Conservation (phyloP, 2,329 filamentous ascomycete genomes). For the Aspergillus fumigatus region DNA sequence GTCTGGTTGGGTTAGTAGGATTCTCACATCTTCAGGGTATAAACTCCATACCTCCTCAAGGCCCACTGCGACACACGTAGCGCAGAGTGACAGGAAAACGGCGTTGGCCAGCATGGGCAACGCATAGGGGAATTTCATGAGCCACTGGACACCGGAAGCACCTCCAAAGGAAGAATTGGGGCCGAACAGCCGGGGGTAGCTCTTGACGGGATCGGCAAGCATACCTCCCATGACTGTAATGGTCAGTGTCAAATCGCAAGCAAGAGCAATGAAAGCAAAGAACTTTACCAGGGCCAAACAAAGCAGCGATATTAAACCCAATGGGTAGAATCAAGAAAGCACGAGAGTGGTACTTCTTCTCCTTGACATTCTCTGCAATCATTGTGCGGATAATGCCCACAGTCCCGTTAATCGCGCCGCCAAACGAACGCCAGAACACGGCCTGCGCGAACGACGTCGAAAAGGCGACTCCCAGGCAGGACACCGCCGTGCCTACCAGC, state of each 20-base stretch:
- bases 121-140: conserved; percentile 61
- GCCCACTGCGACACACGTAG: conserved; percentile 54
- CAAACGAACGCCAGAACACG: conserved; percentile 62
- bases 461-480: conserved; percentile 65
- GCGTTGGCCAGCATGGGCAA: conserved; percentile 64
- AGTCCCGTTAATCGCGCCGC: conserved; percentile 67
- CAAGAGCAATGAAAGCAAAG: conserved; percentile 28
- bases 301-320: conserved; percentile 62
- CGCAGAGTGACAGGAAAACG: conserved; percentile 52
- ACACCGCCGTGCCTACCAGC: conserved; percentile 62
- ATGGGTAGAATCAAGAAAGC: conserved; percentile 59
- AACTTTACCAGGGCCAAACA: conserved; percentile 44
- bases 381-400: conserved; percentile 69
- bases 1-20: conserved; percentile 35
- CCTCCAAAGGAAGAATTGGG: conserved; percentile 54
- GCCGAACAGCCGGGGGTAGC: conserved; percentile 60
- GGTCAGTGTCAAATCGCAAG: conserved; percentile 2
- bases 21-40: neutral
- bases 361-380: conserved; percentile 66
- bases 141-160: conserved; percentile 55
- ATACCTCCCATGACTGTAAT: conserved; percentile 58
- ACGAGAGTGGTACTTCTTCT: conserved; percentile 58
- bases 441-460: conserved; percentile 59
- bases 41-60: conserved; percentile 53
- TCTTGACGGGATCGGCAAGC: conserved; percentile 62